Base-by-base conservation (phyloP, 192 early-diverging fungal genomes). In the Phycomyces nitens region DNA sequence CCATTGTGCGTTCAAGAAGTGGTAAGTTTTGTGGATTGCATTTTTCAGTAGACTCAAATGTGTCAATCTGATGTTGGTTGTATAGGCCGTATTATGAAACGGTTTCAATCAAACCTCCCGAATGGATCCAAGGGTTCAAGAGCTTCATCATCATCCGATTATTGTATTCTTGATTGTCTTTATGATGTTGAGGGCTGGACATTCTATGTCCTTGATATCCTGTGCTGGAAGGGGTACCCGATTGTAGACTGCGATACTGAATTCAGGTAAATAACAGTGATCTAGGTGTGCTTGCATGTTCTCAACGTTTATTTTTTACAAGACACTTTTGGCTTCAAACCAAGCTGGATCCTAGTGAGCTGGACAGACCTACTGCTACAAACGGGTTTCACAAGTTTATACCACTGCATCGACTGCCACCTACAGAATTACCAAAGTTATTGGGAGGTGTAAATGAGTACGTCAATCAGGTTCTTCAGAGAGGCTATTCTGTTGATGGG, bases 221-320 rank as follows among this genome's bases (percentile, higher is more conserved):
- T 85, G 81, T 85, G 83, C 39, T 85, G 83, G 83, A 79, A 79
- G 44, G 81, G 81, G 0, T 82, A 85, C 39, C 68, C 83, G n/a
- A 79, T 83, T 1, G 82, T 83, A 44, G 83, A 85, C 44, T 85
- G 83, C 44, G 83, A 85, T 63, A 85, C 83, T 0, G 81, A 82
- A 38, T 85, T 85, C 55, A 66, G 83, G 68, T 79, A 55, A 53
- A 16, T 12, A 5, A 18, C 21, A 16, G 44, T 18, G 16, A 8
- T 53, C 22, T 57, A 65, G 5, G 50, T 20, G 40, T 58, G 5
- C 49, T 26, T 62, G 21, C 11, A 22, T 43, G 55, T n/a, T n/a
- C n/a, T n/a, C n/a, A n/a, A n/a, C n/a, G n/a, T n/a, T n/a, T n/a
- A n/a, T n/a, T n/a, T n/a, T n/a, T n/a, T 2, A 21, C 42, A 39